Evolutionary conservation across 1,284 basidiomycete species (phyloP).

Genomic region (Hemileia vastatrix): DNA sequence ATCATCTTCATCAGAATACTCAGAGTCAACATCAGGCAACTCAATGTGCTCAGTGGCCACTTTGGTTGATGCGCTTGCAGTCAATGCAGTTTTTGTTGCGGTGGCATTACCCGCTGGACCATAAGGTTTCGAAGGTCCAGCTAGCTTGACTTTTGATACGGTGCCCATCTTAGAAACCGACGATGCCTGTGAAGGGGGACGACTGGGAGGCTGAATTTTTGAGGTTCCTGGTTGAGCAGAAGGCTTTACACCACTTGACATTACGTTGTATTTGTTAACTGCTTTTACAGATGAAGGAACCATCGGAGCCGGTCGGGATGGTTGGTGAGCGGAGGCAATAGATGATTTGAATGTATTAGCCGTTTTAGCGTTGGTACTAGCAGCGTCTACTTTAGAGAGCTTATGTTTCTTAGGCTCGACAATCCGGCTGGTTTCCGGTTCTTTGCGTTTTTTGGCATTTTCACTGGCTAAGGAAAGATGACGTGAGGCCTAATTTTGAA

Average conservation of each 20-base stretch:
- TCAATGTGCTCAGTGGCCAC: slow-evolving; percentile 70
- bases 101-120: neutral
- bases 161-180: too few relatives aligned
- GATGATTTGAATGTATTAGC: neutral
- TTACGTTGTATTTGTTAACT: too few relatives aligned
- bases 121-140: neutral
- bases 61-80: slow-evolving; percentile 8
- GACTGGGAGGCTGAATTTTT: too few relatives aligned
- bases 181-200: too few relatives aligned
- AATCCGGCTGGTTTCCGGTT: slow-evolving; percentile 9
- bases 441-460: slow-evolving; percentile 19
- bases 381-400: slow-evolving; percentile 2
- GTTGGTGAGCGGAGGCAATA: neutral
- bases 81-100: neutral
- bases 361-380: neutral
- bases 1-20: slow-evolving; percentile 90
- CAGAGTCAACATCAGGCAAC: slow-evolving; percentile 83
- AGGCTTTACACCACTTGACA: too few relatives aligned
- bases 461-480: slow-evolving; percentile 10
- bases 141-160: neutral
- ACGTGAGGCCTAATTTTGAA: too few relatives aligned
- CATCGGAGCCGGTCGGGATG: slow-evolving; percentile 4
- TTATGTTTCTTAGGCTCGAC: slow-evolving; percentile 12
- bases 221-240: too few relatives aligned
- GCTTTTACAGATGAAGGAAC: too few relatives aligned